These are phyloP conservation scores for Chlamydomonas urium DNA, from an alignment of 139 green algal species.

Conservation along the genomic window DNA sequence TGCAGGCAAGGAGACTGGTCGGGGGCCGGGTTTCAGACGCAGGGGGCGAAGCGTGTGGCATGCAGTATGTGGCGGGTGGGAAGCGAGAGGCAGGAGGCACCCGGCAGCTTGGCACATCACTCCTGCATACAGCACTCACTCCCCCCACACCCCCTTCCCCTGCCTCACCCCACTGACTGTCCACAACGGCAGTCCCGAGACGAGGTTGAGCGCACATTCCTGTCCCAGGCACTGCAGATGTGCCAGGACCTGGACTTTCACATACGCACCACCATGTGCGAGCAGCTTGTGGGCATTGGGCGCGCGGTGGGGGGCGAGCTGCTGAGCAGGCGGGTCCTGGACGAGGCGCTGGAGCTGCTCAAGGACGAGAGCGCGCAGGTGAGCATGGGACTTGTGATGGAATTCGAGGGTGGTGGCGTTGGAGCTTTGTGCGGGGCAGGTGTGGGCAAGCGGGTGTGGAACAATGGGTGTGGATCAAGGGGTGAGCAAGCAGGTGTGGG, in stretches of 20 bases:
- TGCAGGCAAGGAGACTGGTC: no score
- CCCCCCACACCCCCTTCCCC: no score
- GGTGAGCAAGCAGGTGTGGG: no score
- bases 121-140: no score
- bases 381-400: not conserved
- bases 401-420: not conserved
- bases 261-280: conserved; percentile 26
- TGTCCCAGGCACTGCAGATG: conserved; percentile 35
- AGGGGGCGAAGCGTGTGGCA: no score
- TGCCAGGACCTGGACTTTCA: conserved; percentile 43
- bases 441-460: no score
- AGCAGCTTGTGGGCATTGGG: conserved; percentile 30
- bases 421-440: not conserved
- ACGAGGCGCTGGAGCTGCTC: conserved; percentile 50
- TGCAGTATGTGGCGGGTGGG: no score
- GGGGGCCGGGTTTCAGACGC: no score
- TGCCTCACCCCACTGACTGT: no score
- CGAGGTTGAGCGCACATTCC: conserved; percentile 38
- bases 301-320: conserved; percentile 19
- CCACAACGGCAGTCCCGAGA: conserved; percentile 39
- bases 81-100: no score
- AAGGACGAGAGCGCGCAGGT: conserved; percentile 52
- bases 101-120: no score
- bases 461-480: no score
- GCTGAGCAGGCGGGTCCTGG: conserved; percentile 25